phyloP scores from a whole-genome alignment of 2,329 filamentous ascomycete genomes.

The Claviceps sorghi region DNA sequence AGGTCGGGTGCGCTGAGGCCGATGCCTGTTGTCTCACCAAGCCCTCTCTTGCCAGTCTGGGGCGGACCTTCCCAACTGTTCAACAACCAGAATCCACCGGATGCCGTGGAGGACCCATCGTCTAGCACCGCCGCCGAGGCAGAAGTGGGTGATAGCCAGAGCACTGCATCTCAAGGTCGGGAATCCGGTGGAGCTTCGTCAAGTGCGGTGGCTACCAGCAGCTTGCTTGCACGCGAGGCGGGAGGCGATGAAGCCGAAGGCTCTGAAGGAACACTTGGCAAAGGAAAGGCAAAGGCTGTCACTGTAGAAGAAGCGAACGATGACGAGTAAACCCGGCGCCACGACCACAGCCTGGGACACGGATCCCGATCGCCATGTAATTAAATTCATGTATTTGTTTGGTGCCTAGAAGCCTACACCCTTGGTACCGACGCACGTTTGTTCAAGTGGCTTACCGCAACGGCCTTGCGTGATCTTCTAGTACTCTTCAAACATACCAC shows the following conservation, averaged over 20 bases:
- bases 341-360: not conserved
- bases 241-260: not conserved
- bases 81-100: slow-evolving; percentile 16
- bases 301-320: slow-evolving; percentile 32
- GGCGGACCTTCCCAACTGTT: slow-evolving; percentile 36
- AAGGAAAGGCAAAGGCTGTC: slow-evolving; percentile 30
- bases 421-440: too few relatives aligned
- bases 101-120: slow-evolving; percentile 10
- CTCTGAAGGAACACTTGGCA: slow-evolving; percentile 10
- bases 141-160: not conserved
- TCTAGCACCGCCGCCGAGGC: not conserved
- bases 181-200: not conserved
- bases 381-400: not conserved
- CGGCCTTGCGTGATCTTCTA: too few relatives aligned
- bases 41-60: slow-evolving; percentile 35
- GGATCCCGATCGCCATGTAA: not conserved
- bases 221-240: not conserved
- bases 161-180: not conserved
- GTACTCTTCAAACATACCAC: too few relatives aligned
- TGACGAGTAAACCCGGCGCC: slow-evolving; percentile 13
- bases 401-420: too few relatives aligned
- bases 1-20: slow-evolving; percentile 8
- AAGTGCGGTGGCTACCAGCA: not conserved
- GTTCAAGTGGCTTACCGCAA: too few relatives aligned
- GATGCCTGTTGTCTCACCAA: slow-evolving; percentile 30